A percentile compares a stretch with the other conserved stretches of the same genome.
These are phyloP conservation scores for Leccinum pachyderme DNA, from an alignment of 1,284 basidiomycete genomes.

Conservation along the genomic window DNA sequence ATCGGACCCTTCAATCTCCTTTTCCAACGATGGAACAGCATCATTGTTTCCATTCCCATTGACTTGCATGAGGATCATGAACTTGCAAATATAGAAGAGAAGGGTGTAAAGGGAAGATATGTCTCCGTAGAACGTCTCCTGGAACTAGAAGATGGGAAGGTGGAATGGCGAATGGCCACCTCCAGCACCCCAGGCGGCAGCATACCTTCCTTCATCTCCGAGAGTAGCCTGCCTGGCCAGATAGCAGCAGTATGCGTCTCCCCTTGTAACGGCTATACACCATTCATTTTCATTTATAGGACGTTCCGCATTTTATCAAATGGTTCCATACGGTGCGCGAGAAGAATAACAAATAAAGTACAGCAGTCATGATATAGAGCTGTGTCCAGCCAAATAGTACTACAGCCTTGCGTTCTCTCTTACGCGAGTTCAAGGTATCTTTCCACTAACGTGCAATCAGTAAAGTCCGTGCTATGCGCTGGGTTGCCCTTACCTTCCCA, in stretches of 20 bases:
- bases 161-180: constrained; percentile 79
- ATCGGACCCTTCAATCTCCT: not conserved
- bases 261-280: not conserved
- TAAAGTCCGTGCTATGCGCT: not conserved
- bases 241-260: constrained; percentile 53
- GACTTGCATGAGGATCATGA: constrained; percentile 59
- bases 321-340: constrained; percentile 40
- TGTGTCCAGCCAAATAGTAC: not conserved
- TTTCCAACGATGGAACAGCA: constrained; percentile 34
- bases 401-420: not conserved
- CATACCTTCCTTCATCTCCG: constrained; percentile 62
- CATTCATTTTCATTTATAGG: constrained; percentile 38
- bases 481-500: constrained; percentile 76
- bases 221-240: constrained; percentile 56
- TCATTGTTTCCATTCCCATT: constrained; percentile 71
- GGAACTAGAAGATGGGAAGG: constrained; percentile 61
- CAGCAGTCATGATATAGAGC: constrained; percentile 6
- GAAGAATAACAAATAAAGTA: constrained; percentile 29
- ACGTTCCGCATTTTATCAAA: constrained; percentile 63
- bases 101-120: constrained; percentile 68
- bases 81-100: constrained; percentile 59
- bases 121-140: constrained; percentile 64
- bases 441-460: constrained; percentile 55
- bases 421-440: constrained; percentile 81
- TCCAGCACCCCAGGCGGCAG: constrained; percentile 70